Base-by-base conservation (phyloP, 2,329 filamentous ascomycete genomes). In the Hysterium pulicare region DNA sequence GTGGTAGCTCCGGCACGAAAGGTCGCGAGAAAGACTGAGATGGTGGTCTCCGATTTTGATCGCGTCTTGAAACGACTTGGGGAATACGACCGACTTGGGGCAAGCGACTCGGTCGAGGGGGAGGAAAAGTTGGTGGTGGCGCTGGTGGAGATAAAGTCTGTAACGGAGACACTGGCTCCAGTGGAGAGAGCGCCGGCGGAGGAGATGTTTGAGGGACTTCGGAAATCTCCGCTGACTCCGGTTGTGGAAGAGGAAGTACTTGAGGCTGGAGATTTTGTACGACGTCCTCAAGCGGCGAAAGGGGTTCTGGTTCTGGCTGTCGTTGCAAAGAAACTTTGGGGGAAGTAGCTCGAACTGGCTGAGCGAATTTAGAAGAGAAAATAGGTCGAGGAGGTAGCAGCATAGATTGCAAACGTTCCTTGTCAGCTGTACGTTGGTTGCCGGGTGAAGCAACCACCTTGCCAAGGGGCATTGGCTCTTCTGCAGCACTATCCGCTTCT, bases 21-120 rank as follows among this genome's bases (percentile, higher is more conserved):
- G 90, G 89, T 7, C 89, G 76, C 3, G 90, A 95, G 62, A 95
- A 95, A 23, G 88, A 95, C 59, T 82, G 84, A 1, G 86, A 79
- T 1, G 87, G 84, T 1, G 81, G 79, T 36, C 79, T 79, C 48
- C 85, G 79, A 26, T 82, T 73, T 40, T 83, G 78, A 35, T 77
- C 76, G 36, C 73, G 70, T 38, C 78, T 82, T 34, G 81, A 87
- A 22, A 91, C 75, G 3, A 95, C 88, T 55, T 82, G 83, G 7
- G 90, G 90, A 39, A 95, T 95, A 13, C 90, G 81, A 7, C 90
- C 90, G 35, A 95, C 83, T 53, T 91, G 88, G 21, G 83, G 81
- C 15, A 95, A 71, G 42, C 90, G 78, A 58, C 81, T 87, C 8
- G 79, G 79, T 8, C 69, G 70, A 28, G 67, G 66, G 16, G 67